Conservation (phyloP, 2,329 filamentous ascomycete genomes). For the Colletotrichum gigasporum region DNA sequence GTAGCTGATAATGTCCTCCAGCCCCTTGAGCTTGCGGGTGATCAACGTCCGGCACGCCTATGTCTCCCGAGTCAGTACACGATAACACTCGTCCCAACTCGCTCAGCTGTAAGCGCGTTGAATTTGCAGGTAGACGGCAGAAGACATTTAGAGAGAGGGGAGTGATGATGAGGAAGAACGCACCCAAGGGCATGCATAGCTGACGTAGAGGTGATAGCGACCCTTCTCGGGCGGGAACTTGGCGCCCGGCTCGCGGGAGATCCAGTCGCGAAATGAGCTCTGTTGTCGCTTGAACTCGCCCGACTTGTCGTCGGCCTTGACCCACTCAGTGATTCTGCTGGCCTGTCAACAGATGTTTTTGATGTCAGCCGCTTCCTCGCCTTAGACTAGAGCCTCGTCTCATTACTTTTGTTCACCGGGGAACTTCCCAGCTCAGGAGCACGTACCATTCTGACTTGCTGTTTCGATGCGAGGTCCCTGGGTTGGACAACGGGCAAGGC, state of each 20-base stretch:
- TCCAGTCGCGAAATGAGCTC: slow-evolving; percentile 83
- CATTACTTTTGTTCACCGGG: neutral
- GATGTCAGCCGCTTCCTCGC: neutral
- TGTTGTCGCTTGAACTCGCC: slow-evolving; percentile 94
- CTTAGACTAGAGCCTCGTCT: neutral
- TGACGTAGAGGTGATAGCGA: slow-evolving; percentile 94
- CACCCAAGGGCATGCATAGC: slow-evolving; percentile 92
- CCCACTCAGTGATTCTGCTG: slow-evolving; percentile 82
- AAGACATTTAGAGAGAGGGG: neutral
- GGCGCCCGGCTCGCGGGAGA: slow-evolving; percentile 76
- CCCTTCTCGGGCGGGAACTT: slow-evolving; percentile 86
- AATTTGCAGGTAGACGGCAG: neutral
- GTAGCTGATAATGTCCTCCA: slow-evolving; percentile 82
- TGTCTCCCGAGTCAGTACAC: neutral
- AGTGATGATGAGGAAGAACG: slow-evolving; percentile 32
- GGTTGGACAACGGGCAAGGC: neutral
- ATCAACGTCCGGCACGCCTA: slow-evolving; percentile 86
- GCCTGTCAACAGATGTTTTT: slow-evolving; percentile 33
- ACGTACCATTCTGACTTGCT: slow-evolving; percentile 28
- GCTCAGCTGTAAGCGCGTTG: neutral
- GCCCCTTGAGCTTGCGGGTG: slow-evolving; percentile 87
- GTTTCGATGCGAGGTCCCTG: neutral
- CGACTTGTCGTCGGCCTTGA: slow-evolving; percentile 76
- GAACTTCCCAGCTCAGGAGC: neutral
- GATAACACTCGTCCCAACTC: neutral